Evolutionary conservation across 495 filamentous ascomycete genomes (phyloP).

Genomic region (Pseudoneurospora amorphoporcata): DNA sequence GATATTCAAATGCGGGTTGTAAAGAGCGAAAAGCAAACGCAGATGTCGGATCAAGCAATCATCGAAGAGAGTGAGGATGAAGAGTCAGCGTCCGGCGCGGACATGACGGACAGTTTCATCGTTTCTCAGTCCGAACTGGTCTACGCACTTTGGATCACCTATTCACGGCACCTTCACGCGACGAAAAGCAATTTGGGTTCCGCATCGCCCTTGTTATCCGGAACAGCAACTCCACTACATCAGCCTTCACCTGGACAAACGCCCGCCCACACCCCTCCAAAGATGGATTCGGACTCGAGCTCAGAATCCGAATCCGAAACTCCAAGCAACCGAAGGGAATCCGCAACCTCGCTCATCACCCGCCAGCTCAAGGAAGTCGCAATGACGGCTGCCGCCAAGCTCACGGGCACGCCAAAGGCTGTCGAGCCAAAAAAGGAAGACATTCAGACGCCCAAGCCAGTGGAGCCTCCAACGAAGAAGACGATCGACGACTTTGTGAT

Average conservation of each 20-base stretch:
- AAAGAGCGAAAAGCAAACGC: conserved; percentile 58
- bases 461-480: conserved; percentile 48
- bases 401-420: conserved; percentile 29
- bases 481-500: conserved; percentile 84
- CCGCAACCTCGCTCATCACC: conserved; percentile 51
- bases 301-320: neutral
- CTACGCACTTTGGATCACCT: conserved; percentile 94
- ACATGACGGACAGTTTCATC: conserved; percentile 17
- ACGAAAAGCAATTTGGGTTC: conserved; percentile 45
- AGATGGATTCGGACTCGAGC: conserved; percentile 42
- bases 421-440: conserved; percentile 24
- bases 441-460: conserved; percentile 13
- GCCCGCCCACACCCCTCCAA: conserved; percentile 36
- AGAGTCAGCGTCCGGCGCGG: conserved; percentile 18
- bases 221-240: conserved; percentile 54
- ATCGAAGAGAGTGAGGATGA: conserved; percentile 44
- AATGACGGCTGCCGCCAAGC: conserved; percentile 33
- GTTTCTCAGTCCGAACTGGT: conserved; percentile 60
- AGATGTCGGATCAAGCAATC: conserved; percentile 31
- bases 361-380: conserved; percentile 68
- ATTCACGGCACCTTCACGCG: conserved; percentile 84
- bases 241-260: conserved; percentile 74
- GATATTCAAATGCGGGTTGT: conserved; percentile 95
- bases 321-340: conserved; percentile 21
- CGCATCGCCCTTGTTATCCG: conserved; percentile 48